Evolutionary conservation across 129 eudicot genomes (phyloP), one percentile per base, ranked within the genome.

Genomic region (Centrapalus pauciflorus): DNA sequence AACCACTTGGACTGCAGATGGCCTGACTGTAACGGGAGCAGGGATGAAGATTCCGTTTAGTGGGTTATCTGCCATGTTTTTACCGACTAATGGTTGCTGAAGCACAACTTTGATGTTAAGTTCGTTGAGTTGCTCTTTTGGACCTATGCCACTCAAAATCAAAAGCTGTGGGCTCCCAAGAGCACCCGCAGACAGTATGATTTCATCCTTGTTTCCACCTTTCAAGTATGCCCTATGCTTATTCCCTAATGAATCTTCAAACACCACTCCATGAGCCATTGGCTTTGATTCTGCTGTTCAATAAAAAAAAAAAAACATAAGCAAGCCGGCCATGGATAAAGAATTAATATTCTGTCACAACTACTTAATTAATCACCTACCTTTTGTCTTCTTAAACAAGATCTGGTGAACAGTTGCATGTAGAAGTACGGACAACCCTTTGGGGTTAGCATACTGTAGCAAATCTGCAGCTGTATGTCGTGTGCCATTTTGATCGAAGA

Each of bases 81-180:
- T 82, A 23, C 97, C 97, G 46, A 90, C 91, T 20, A 24, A 43
- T 1, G 83, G 87, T 40, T 75, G 88, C 67, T 79, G 82, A 62
- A 77, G 27, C 17, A 90, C 81, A 11, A 90, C 79, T 8, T 64
- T 46, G 2, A 86, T 86, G 48, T 84, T 86, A 33, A 79, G 91
- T 68, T 80, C 79, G 59, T 62, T 16, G 0, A 90, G 78, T 38
- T 90, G 86, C 1, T 40, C 76, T 20, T 54, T 48, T 58, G 97
- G 97, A 30, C 97, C 97, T 1, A 90, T 23, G 0, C 97, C 95
- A 61, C 97, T 90, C 32, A 90, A 66, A 91, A 90, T 82, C 19
- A 90, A 50, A 2, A 90, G 43, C 21, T 90, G 97, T 77, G 97
- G 97, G 79, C 97, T 90, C 2, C 91, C 91, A 9, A 90, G 67